Conservation (phyloP, 176 grass and related monocot species). For the Triticum monococcum region DNA sequence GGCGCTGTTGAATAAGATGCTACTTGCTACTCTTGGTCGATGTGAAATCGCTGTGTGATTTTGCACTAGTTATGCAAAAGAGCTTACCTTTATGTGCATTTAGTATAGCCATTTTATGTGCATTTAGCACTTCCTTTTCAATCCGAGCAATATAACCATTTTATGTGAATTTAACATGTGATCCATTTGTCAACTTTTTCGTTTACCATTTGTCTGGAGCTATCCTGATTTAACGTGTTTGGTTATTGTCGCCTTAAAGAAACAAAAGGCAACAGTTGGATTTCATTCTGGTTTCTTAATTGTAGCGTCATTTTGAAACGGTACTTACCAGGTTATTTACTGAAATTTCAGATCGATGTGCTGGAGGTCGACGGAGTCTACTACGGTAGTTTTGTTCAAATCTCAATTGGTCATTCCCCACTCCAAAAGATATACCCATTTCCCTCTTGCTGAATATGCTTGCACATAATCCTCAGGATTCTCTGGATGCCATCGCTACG, state of each 20-base stretch:
- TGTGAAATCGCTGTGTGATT: not conserved
- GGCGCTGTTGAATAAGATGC: not conserved
- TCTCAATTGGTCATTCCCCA: not conserved
- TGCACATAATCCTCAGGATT: slow-evolving; percentile 56
- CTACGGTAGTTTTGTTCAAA: slow-evolving; percentile 56
- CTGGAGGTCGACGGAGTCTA: slow-evolving; percentile 88
- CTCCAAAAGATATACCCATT: not conserved
- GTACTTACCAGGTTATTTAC: slow-evolving; percentile 28
- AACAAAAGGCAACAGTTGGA: not conserved
- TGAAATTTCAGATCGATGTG: slow-evolving; percentile 82
- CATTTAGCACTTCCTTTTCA: not conserved
- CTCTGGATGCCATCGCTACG: slow-evolving; percentile 91
- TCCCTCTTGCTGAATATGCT: slow-evolving; percentile 8
- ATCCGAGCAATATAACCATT: not conserved
- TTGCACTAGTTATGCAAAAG: not conserved
- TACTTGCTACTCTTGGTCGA: not conserved
- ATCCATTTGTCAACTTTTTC: not conserved
- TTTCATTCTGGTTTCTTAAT: slow-evolving; percentile 19
- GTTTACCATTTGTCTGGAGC: not conserved
- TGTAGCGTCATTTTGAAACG: not conserved
- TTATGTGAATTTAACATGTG: not conserved
- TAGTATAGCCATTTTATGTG: not conserved
- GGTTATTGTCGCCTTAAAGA: not conserved
- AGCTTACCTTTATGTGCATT: not conserved
- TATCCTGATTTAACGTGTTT: not conserved